Evolutionary conservation across 768 basidiomycete genomes (phyloP).

Genomic region (Naganishia kalamii): DNA sequence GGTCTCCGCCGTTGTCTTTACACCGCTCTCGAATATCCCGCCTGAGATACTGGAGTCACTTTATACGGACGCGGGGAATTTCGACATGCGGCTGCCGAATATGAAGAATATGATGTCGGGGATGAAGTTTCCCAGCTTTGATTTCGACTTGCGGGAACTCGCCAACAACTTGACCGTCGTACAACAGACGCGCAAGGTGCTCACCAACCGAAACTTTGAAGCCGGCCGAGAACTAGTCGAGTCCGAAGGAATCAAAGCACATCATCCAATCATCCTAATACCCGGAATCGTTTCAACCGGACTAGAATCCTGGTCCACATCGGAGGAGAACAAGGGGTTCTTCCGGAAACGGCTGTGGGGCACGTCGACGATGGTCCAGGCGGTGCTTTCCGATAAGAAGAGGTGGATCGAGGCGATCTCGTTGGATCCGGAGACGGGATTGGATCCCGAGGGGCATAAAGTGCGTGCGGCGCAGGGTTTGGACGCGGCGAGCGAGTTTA

Average conservation of each 20-base stretch:
- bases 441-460: slow-evolving; percentile 78
- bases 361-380: slow-evolving; percentile 50
- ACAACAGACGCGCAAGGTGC: slow-evolving; percentile 36
- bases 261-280: slow-evolving; percentile 75
- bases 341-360: slow-evolving; percentile 75
- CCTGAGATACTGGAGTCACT: slow-evolving; percentile 17
- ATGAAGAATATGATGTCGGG: not conserved
- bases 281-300: slow-evolving; percentile 89
- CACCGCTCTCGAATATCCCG: slow-evolving; percentile 12
- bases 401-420: slow-evolving; percentile 85
- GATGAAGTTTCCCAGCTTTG: slow-evolving; percentile 14
- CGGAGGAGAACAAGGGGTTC: slow-evolving; percentile 73
- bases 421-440: slow-evolving; percentile 82
- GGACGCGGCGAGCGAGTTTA: slow-evolving; percentile 62
- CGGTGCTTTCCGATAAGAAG: slow-evolving; percentile 68
- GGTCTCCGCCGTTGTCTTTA: slow-evolving; percentile 27
- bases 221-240: slow-evolving; percentile 38
- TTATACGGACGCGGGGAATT: not conserved
- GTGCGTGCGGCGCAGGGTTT: slow-evolving; percentile 88
- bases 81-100: not conserved
- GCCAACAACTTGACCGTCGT: slow-evolving; percentile 39
- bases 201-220: slow-evolving; percentile 42
- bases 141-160: slow-evolving; percentile 37
- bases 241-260: slow-evolving; percentile 50
- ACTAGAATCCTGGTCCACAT: slow-evolving; percentile 89